Evolutionary conservation across 2,329 filamentous ascomycete species (phyloP), one percentile per base, ranked within the genome.

Genomic region (Sclerotiophoma versabilis): DNA sequence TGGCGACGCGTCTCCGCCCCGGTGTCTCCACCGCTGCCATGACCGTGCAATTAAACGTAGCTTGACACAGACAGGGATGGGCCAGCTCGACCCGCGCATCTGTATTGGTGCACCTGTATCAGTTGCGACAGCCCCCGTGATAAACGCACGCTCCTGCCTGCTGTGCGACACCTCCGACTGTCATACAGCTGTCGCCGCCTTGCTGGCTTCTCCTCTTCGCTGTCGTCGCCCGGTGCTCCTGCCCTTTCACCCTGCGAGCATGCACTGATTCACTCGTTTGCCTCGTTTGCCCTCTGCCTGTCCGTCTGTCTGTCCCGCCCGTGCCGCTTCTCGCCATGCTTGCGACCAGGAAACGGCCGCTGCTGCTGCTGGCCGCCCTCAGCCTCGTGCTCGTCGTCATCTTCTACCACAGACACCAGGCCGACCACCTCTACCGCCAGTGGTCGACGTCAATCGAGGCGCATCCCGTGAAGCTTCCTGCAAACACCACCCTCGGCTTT

Each of bases 401-500:
- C 57, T 62, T 66, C 62, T 68, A 69, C 60, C 67, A 68, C 58
- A 64, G 54, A 45, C 61, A 55, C 49, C 45, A 68, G 58, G 58
- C 65, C 38, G 59, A 69, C 56, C 63, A 55, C 57, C 60, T 71
- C 47, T 72, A 73, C 57, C 29, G 64, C 34, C 64, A 68, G 33
- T 70, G 70, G 66, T 49, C 66, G 19, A 59, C 63, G 12, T 68
- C 68, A 4, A 50, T 68, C 32, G 63, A 65, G 47, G 54, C 60
- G 30, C 62, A 62, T 11, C 64, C 68, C 3, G 46, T 57, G 26
- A 69, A 68, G 41, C 46, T 66, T 4, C 63, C 71, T 32, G 68
- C 73, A 9, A 76, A 76, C 60, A 60, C 62, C 17, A 76, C 74
- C 1, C 54, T 76, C 30, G 74, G 74, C 56, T 79, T 79, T 53